Evolutionary conservation across 2,329 filamentous ascomycete species (phyloP), one percentile per base, ranked within the genome.

Genomic region (Microascus cirrosus): DNA sequence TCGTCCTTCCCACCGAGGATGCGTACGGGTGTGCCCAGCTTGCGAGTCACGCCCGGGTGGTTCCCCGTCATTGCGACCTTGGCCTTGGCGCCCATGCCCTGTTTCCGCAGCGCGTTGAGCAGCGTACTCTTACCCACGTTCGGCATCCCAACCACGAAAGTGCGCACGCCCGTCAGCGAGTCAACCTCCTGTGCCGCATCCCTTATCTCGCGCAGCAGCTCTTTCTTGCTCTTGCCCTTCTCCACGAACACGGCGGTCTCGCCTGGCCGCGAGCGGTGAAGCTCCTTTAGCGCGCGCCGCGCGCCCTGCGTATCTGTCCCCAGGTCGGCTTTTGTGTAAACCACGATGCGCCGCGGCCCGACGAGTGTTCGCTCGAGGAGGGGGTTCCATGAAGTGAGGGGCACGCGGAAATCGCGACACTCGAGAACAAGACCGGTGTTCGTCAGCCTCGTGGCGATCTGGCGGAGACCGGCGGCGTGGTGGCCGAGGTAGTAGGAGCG

Each of bases 101-200:
- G 76, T 48, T 78, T 81, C 22, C 94, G 86, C 54, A 97, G 79
- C 18, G 85, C 82, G 70, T 99, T 99, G 50, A 99, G 82, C n/a
- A 99, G 77, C 1, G 92, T 91, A 53, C 90, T 95, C 73, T 99
- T 99, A 39, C 94, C 94, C 0, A 96, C 90, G 68, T 99, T 99
- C 39, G 94, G 94, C 92, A 99, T 96, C 58, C 94, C 94, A 15
- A 97, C 92, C 1, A 97, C 83, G 70, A 99, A 81, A 59, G 91
- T 82, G 54, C 91, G 83, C 63, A 90, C 81, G n/a, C 91, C 92
- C 8, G 89, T 85, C n/a, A 97, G 73, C 24, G 81, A 82, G 64
- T 84, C 70, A 22, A 70, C 62, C 1, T 61, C 62, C 18, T 57
- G 60, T 20, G 71, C 70, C 20, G 66, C 60, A 45, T 68, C 63